Percentiles rank a stretch among this genome's conserved stretches.
Evolutionary conservation across 305 asterid species (phyloP).

Genomic region (Solanum hybrid): DNA sequence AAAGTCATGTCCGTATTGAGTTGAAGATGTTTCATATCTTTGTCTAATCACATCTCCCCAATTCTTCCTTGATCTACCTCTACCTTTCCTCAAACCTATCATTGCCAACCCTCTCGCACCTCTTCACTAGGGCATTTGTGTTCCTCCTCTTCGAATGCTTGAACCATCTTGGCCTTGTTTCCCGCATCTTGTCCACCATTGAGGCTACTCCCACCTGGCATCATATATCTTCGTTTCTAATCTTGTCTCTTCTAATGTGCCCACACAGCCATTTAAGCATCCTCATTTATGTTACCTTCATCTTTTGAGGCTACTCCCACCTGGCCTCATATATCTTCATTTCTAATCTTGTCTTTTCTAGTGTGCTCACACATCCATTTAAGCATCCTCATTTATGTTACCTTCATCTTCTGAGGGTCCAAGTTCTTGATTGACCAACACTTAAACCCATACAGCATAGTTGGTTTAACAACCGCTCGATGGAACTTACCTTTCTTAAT

Average conservation of each 20-base stretch:
- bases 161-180: neutral
- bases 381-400: neutral
- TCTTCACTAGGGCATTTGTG: neutral
- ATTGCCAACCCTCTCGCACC: neutral
- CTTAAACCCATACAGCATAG: neutral
- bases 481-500: neutral
- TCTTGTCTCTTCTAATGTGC: neutral
- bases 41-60: neutral
- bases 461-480: neutral
- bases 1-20: neutral
- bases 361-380: neutral
- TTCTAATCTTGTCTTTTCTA: neutral
- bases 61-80: neutral
- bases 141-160: neutral
- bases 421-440: neutral
- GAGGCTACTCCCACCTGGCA: neutral
- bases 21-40: neutral
- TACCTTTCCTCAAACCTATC: neutral
- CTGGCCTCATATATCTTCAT: neutral
- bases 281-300: neutral
- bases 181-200: neutral
- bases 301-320: neutral
- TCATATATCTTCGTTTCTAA: neutral
- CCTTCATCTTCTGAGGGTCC: neutral
- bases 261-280: neutral